These are phyloP conservation scores for Boletus tylopilopsis DNA, from an alignment of 768 basidiomycete genomes.

Conservation along the genomic window DNA sequence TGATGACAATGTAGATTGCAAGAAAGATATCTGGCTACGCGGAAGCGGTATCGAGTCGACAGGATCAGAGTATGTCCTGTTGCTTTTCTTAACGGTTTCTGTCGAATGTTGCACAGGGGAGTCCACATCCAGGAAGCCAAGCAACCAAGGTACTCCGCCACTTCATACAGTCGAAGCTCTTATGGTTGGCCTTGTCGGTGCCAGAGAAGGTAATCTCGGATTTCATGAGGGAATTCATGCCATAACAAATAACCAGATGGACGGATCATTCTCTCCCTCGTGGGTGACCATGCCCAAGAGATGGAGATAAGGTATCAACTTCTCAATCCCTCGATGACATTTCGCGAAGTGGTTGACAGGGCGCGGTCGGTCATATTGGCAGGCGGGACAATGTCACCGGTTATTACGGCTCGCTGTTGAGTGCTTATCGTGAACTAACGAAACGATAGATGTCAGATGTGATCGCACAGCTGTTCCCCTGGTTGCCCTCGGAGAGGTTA, in stretches of 20 bases:
- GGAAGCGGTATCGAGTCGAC: constrained; percentile 52
- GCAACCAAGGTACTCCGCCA: constrained; percentile 57
- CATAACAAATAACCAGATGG: constrained; percentile 54
- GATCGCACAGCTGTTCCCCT: constrained; percentile 71
- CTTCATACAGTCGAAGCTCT: constrained; percentile 80
- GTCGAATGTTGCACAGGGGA: constrained; percentile 8
- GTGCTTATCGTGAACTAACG: constrained; percentile 2
- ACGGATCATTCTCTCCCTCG: constrained; percentile 59
- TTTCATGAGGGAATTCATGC: neutral
- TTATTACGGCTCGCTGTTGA: constrained; percentile 35
- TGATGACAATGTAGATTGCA: constrained; percentile 44
- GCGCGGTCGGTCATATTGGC: constrained; percentile 88
- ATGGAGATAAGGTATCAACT: constrained; percentile 86
- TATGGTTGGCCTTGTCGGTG: constrained; percentile 68
- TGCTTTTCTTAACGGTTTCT: neutral
- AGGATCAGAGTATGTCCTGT: constrained; percentile 25
- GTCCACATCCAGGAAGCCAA: neutral
- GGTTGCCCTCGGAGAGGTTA: constrained; percentile 57
- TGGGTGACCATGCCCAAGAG: constrained; percentile 32
- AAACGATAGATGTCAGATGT: constrained; percentile 78
- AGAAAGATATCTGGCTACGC: constrained; percentile 85
- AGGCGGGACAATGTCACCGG: constrained; percentile 99
- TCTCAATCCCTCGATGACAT: constrained; percentile 86
- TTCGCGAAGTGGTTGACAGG: constrained; percentile 75
- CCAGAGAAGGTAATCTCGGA: constrained; percentile 56